phyloP scores from a whole-genome alignment of 2,329 filamentous ascomycete genomes.

The Fusarium denticulatum region DNA sequence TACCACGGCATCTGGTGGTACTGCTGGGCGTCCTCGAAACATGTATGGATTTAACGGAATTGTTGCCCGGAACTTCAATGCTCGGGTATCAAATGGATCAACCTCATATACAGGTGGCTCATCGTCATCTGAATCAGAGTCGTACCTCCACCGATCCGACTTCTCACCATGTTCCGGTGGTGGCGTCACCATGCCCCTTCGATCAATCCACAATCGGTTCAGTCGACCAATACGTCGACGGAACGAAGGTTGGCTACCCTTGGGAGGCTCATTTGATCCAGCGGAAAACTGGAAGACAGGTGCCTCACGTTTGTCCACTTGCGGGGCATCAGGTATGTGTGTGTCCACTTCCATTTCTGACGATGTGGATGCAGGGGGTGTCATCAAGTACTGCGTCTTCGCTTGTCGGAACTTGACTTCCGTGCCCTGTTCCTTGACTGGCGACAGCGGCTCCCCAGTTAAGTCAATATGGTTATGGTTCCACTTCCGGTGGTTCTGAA shows the following conservation, averaged over 20 bases:
- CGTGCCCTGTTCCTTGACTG: constrained; percentile 71
- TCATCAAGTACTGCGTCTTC: constrained; percentile 76
- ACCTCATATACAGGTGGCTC: constrained; percentile 78
- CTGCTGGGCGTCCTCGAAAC: constrained; percentile 51
- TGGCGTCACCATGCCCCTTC: constrained; percentile 70
- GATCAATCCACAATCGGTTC: constrained; percentile 88
- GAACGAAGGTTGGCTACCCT: constrained; percentile 70
- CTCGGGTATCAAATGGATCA: constrained; percentile 73
- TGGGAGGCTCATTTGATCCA: constrained; percentile 52
- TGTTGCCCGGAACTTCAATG: constrained; percentile 69
- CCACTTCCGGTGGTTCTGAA: constrained; percentile 90
- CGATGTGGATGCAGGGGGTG: constrained; percentile 67
- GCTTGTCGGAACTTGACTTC: constrained; percentile 75
- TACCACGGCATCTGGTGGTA: constrained; percentile 43
- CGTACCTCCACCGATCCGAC: constrained; percentile 84
- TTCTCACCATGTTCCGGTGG: constrained; percentile 57
- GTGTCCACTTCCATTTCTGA: constrained; percentile 68
- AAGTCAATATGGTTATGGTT: constrained; percentile 90
- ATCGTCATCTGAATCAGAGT: constrained; percentile 86
- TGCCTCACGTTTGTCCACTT: constrained; percentile 47
- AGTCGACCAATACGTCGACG: constrained; percentile 85
- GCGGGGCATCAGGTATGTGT: constrained; percentile 56
- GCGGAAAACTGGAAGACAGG: constrained; percentile 60
- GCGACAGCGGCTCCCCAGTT: constrained; percentile 85
- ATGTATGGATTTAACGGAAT: constrained; percentile 61